Percentiles rank a stretch among this genome's conserved stretches.
Evolutionary conservation across 257 asterid genomes (phyloP).

Genomic region (Penstemon eatonii): DNA sequence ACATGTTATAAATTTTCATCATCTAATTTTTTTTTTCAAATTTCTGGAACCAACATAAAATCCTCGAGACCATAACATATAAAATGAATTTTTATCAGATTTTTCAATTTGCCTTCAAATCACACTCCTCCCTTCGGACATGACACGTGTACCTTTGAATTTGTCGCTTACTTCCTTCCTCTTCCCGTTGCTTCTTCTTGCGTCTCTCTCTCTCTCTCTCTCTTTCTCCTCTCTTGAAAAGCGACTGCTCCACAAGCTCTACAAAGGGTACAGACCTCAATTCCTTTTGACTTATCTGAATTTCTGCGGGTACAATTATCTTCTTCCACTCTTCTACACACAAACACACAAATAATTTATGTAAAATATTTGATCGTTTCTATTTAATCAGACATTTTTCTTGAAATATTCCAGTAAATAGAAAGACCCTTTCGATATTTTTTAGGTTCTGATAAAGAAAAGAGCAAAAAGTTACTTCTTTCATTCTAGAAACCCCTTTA

Average conservation of each 20-base stretch:
- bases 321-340: slow-evolving; percentile 8
- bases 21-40: too few relatives aligned
- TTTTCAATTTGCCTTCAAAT: neutral
- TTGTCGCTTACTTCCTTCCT: slow-evolving; percentile 11
- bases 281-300: slow-evolving; percentile 9
- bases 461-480: slow-evolving; percentile 13
- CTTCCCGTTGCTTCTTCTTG: slow-evolving; percentile 3
- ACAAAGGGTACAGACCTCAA: neutral
- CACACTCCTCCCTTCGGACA: neutral
- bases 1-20: too few relatives aligned
- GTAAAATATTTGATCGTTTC: neutral
- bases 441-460: neutral
- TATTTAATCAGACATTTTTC: slow-evolving; percentile 15
- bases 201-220: slow-evolving; percentile 10
- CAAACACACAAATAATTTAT: neutral
- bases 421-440: neutral
- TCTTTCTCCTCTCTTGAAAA: slow-evolving; percentile 16
- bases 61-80: neutral
- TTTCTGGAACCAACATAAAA: too few relatives aligned
- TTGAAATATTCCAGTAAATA: neutral
- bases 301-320: slow-evolving; percentile 27
- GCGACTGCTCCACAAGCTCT: neutral
- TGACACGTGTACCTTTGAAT: slow-evolving; percentile 36
- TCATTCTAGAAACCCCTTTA: slow-evolving; percentile 11
- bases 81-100: neutral